phyloP scores from a whole-genome alignment of 768 basidiomycete genomes.

The Asterophora lycoperdoides region DNA sequence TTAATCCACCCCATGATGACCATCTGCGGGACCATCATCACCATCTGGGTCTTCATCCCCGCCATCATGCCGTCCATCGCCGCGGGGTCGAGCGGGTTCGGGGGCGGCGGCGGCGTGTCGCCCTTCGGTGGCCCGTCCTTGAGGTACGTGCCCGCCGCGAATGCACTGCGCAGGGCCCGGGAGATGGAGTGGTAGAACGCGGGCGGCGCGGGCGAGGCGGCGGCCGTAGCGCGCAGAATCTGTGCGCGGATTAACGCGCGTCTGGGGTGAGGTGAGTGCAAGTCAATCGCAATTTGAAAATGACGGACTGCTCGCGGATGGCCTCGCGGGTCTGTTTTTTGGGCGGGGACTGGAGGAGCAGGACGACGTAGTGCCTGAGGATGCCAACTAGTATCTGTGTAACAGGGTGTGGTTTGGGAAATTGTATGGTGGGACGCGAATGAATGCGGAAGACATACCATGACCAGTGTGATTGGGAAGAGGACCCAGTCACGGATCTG shows the following conservation, averaged over 20 bases:
- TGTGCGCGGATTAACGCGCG: slow-evolving; percentile 79
- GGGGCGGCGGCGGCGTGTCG: slow-evolving; percentile 53
- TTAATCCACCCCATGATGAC: slow-evolving; percentile 99
- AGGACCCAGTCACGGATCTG: slow-evolving; percentile 94
- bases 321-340: slow-evolving; percentile 74
- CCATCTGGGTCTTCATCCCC: slow-evolving; percentile 98
- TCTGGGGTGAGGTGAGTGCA: slow-evolving; percentile 37
- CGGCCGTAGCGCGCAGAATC: slow-evolving; percentile 76
- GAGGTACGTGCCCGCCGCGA: slow-evolving; percentile 73
- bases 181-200: slow-evolving; percentile 72
- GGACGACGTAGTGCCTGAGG: slow-evolving; percentile 86
- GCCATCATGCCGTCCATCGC: slow-evolving; percentile 99
- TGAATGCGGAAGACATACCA: slow-evolving; percentile 51
- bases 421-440: background rate
- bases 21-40: slow-evolving; percentile 99
- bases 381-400: slow-evolving; percentile 86
- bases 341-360: slow-evolving; percentile 78
- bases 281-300: no score
- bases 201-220: slow-evolving; percentile 80
- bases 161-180: slow-evolving; percentile 66
- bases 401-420: slow-evolving; percentile 1
- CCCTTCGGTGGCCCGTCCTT: slow-evolving; percentile 76
- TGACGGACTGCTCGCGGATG: slow-evolving; percentile 87
- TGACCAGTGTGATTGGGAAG: slow-evolving; percentile 95
- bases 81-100: slow-evolving; percentile 87